phyloP scores from a whole-genome alignment of 2,329 filamentous ascomycete species.

The Ascomycota sp. region DNA sequence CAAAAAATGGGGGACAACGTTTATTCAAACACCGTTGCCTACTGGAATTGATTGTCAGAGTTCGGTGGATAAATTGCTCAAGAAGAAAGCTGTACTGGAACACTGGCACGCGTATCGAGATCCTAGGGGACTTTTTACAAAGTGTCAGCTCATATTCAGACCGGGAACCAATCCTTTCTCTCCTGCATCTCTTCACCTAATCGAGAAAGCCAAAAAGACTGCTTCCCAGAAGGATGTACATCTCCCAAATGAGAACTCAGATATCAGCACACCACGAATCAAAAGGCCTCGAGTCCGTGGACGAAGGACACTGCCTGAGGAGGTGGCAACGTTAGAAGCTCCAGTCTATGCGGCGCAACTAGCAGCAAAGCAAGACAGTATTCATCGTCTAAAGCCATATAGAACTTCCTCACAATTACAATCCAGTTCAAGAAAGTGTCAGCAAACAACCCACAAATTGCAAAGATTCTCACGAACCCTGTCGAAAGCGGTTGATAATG shows the following conservation, averaged over 20 bases:
- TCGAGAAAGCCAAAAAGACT: slow-evolving; percentile 24
- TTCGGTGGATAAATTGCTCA: slow-evolving; percentile 17
- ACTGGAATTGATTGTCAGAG: slow-evolving; percentile 16
- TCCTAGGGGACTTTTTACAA: slow-evolving; percentile 18
- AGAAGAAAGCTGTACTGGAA: slow-evolving; percentile 14
- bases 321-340: slow-evolving; percentile 26
- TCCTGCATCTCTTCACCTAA: slow-evolving; percentile 18
- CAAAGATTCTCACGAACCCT: too few species aligned
- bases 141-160: slow-evolving; percentile 22
- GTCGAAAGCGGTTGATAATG: too few species aligned
- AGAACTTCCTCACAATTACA: not conserved
- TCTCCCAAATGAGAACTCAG: not conserved
- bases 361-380: slow-evolving; percentile 11
- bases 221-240: slow-evolving; percentile 14
- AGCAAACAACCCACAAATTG: not conserved
- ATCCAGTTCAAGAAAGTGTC: not conserved
- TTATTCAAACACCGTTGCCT: slow-evolving; percentile 16
- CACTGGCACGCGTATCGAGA: slow-evolving; percentile 22
- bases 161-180: slow-evolving; percentile 19
- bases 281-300: slow-evolving; percentile 8
- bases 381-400: slow-evolving; percentile 3
- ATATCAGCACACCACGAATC: not conserved
- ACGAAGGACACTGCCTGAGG: slow-evolving; percentile 16
- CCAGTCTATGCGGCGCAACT: slow-evolving; percentile 24
- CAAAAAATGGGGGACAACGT: slow-evolving; percentile 19